phyloP scores from a whole-genome alignment of 495 filamentous ascomycete species.

The Cenococcum geophilum region DNA sequence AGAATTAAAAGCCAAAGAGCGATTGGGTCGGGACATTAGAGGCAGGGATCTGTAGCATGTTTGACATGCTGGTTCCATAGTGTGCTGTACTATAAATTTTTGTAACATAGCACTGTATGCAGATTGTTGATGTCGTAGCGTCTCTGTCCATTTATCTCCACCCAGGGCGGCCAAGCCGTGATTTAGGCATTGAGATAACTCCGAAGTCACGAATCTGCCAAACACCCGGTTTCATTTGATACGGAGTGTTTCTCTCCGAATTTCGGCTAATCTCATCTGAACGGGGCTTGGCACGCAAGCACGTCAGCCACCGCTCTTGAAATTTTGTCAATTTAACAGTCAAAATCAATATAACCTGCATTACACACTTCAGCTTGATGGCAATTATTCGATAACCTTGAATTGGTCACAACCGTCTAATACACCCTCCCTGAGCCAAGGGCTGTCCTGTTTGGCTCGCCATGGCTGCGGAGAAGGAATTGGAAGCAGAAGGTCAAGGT shows the following conservation, averaged over 20 bases:
- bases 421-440: neutral
- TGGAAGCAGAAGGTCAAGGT: slow-evolving; percentile 25
- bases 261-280: too few species aligned
- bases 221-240: neutral
- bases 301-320: slow-evolving; percentile 1
- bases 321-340: neutral
- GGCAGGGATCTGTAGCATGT: too few species aligned
- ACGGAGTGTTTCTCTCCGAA: neutral
- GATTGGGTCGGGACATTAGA: too few species aligned
- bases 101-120: too few species aligned
- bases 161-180: too few species aligned
- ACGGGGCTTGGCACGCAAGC: neutral
- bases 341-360: neutral
- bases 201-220: too few species aligned
- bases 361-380: neutral
- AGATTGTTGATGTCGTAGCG: too few species aligned
- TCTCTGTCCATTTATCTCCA: too few species aligned
- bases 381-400: neutral
- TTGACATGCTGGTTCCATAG: too few species aligned
- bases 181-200: too few species aligned
- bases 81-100: too few species aligned
- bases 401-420: neutral
- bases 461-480: slow-evolving; percentile 12
- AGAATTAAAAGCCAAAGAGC: too few species aligned
- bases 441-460: neutral